Evolutionary conservation across 768 basidiomycete genomes (phyloP).

Genomic region (Lanmaoa pseudosensibilis): DNA sequence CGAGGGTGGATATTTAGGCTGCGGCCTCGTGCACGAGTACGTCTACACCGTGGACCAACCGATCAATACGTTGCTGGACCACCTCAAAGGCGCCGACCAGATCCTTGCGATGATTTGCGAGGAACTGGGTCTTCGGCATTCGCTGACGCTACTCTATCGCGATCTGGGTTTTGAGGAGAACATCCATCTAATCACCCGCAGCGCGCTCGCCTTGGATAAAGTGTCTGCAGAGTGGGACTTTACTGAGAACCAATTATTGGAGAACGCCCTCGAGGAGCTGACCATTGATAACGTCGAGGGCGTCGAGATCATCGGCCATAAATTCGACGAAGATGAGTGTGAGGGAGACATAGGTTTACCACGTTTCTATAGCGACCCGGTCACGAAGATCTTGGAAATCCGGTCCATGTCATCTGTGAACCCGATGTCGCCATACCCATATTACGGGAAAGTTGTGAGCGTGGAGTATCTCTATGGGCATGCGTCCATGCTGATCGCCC

Average conservation of each 20-base stretch:
- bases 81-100: slow-evolving; percentile 1
- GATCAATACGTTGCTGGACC: not conserved
- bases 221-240: too few relatives aligned
- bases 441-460: not conserved
- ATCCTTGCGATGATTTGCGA: not conserved
- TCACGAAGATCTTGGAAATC: not conserved
- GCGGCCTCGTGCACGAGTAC: slow-evolving; percentile 37
- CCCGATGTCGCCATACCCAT: not conserved
- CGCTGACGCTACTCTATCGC: not conserved
- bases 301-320: not conserved
- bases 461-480: not conserved
- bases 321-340: too few relatives aligned
- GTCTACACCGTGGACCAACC: not conserved
- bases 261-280: not conserved
- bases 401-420: not conserved
- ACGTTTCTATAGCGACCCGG: not conserved
- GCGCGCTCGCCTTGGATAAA: not conserved
- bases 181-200: not conserved
- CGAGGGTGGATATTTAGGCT: slow-evolving; percentile 35
- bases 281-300: not conserved
- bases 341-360: too few relatives aligned
- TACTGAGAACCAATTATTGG: not conserved
- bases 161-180: too few relatives aligned
- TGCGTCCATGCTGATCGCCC: not conserved
- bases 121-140: not conserved